A percentile compares a stretch with the other conserved stretches of the same genome.
Evolutionary conservation across 805 yeast species (phyloP).

Genomic region (Ogataea philodendri): DNA sequence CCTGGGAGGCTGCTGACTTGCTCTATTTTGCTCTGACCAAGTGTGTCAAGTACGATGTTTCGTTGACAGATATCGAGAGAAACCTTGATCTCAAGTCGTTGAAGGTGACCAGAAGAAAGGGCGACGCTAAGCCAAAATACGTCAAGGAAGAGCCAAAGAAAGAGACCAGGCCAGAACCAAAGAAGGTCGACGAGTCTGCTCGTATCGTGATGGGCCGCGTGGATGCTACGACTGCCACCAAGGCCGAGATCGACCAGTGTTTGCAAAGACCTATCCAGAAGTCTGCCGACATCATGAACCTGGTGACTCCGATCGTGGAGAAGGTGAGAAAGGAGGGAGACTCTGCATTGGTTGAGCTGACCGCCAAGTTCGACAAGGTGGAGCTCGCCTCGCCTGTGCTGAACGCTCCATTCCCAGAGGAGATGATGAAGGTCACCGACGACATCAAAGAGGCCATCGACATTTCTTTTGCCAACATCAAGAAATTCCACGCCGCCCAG

Average conservation of each 20-base stretch:
- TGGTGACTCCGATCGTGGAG: constrained; percentile 86
- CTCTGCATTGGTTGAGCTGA: constrained; percentile 79
- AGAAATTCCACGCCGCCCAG: constrained; percentile 93
- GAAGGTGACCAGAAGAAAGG: constrained; percentile 89
- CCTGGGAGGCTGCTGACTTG: constrained; percentile 98
- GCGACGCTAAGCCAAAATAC: constrained; percentile 91
- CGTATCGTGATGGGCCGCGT: constrained; percentile 52
- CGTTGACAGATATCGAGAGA: constrained; percentile 75
- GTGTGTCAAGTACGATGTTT: constrained; percentile 69
- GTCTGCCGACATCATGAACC: constrained; percentile 86
- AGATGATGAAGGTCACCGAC: constrained; percentile 69
- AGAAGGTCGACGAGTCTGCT: constrained; percentile 32
- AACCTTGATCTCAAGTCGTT: constrained; percentile 79
- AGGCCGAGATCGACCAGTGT: constrained; percentile 53
- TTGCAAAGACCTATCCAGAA: constrained; percentile 93
- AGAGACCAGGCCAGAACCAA: constrained; percentile 10
- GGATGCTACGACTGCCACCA: constrained; percentile 39
- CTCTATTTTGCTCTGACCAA: constrained; percentile 53
- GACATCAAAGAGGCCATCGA: constrained; percentile 83
- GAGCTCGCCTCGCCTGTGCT: constrained; percentile 67
- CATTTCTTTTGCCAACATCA: constrained; percentile 82
- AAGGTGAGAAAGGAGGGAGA: constrained; percentile 79
- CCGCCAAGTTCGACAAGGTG: constrained; percentile 90
- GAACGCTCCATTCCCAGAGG: constrained; percentile 82
- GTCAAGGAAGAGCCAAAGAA: constrained; percentile 33